Conservation (phyloP, 2,329 filamentous ascomycete species). For the Eurotiales sp. region DNA sequence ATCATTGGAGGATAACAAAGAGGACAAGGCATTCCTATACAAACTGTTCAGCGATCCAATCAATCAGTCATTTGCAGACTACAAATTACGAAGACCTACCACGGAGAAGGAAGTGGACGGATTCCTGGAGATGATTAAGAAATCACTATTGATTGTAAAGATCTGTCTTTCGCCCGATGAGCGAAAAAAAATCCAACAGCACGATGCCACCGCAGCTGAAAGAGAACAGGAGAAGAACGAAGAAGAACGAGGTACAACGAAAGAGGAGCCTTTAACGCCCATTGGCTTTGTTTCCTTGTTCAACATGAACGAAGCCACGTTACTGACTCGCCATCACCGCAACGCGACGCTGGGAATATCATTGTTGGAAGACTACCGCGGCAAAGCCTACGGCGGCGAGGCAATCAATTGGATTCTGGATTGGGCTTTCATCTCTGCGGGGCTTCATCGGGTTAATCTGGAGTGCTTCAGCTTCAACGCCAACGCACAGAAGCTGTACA, state of each 20-base stretch:
- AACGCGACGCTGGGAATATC: not conserved
- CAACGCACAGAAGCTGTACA: not conserved
- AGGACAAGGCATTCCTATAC: not conserved
- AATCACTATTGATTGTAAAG: not conserved
- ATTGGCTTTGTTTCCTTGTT: not conserved
- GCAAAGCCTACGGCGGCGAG: not conserved
- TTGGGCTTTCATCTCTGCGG: not conserved
- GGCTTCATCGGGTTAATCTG: not conserved
- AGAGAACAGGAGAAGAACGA: not conserved
- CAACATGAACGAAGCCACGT: not conserved
- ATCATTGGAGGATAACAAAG: not conserved
- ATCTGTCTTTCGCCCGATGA: not conserved
- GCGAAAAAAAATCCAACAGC: not conserved
- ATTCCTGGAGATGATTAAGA: not conserved
- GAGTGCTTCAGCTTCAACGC: not conserved
- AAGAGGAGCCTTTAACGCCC: not conserved
- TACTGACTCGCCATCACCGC: not conserved
- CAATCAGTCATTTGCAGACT: not conserved
- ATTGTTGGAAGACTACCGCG: not conserved
- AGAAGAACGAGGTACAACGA: too few species aligned
- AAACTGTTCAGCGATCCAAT: not conserved
- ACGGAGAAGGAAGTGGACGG: not conserved
- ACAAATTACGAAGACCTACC: not conserved
- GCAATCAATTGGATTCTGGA: not conserved
- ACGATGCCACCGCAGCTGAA: not conserved